Base-by-base conservation (phyloP, 345 rosid species). In the Boechera divaricarpa region DNA sequence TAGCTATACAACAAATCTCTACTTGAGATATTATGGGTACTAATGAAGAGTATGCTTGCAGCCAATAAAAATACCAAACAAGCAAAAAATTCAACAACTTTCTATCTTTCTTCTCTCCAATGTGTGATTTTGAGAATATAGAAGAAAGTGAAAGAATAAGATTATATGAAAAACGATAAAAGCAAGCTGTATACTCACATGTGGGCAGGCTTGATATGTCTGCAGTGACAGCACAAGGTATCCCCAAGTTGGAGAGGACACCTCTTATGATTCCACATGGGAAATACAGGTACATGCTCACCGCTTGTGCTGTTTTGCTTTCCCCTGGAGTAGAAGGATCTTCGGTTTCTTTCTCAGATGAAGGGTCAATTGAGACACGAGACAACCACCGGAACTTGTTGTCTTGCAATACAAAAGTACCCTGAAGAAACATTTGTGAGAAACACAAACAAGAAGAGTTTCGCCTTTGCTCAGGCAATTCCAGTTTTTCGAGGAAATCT, bases 321-420 rank as follows among this genome's bases (percentile, higher is more conserved):
- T 95, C 98, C 3, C 84, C 84, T 54, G 74, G 35, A 18, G 77
- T 77, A 52, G 87, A 68, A 48, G 92, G 81, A 78, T 91, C 97
- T 73, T 82, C 83, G 1, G 91, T 66, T 38, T 74, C 81, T 80
- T 73, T 83, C 69, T 89, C 96, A 53, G 79, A 51, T 36, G 92
- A 72, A 71, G 88, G 85, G 77, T 90, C 92, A 21, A 80, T 47
- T 0, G 97, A 85, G 81, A 96, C 86, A 51, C 87, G 92, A 55
- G 97, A 80, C 44, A 93, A 89, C 96, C 98, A 96, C 4, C 93
- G 88, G 69, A 96, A 96, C 56, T 78, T 82, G 84, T 90, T 96
- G 79, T 96, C 98, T 87, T 96, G 99, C 87, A 96, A 80, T 66
- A 96, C 99, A 84, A 90, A 96, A 32, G 99, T 96, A 54, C 99